Evolutionary conservation across 345 rosid species (phyloP).

Genomic region (Mallotus nudiflorus): DNA sequence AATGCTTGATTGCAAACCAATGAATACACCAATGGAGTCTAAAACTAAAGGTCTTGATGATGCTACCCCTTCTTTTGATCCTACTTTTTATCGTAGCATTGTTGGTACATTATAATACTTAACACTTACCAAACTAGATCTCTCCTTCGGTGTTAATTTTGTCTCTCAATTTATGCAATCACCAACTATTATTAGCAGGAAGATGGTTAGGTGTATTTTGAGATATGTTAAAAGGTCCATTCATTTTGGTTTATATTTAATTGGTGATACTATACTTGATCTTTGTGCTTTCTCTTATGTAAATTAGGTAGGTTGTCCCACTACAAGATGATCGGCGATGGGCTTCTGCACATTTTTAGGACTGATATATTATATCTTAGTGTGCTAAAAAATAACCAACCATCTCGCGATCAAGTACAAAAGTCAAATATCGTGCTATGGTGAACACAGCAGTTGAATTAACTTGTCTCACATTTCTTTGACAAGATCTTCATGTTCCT

Average conservation of each 20-base stretch:
- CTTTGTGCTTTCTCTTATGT: neutral
- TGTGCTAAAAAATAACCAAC: neutral
- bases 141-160: neutral
- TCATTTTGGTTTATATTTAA: neutral
- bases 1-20: neutral
- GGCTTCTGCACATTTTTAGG: too few species aligned
- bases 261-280: neutral
- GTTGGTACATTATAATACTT: neutral
- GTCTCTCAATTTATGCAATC: neutral
- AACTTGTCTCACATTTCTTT: neutral
- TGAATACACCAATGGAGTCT: too few species aligned
- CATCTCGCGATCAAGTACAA: neutral
- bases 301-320: neutral
- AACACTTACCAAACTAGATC: neutral
- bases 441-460: neutral
- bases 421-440: neutral
- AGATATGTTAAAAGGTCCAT: neutral
- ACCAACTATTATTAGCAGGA: neutral
- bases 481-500: neutral
- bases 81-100: neutral
- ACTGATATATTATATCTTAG: too few species aligned
- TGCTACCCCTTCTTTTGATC: too few species aligned
- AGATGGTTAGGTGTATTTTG: neutral
- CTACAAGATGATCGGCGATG: too few species aligned
- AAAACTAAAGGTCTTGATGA: too few species aligned